A percentile compares a stretch with the other conserved stretches of the same genome.
Evolutionary conservation across 2,329 filamentous ascomycete genomes (phyloP).

Genomic region (Xylariaceae sp.): DNA sequence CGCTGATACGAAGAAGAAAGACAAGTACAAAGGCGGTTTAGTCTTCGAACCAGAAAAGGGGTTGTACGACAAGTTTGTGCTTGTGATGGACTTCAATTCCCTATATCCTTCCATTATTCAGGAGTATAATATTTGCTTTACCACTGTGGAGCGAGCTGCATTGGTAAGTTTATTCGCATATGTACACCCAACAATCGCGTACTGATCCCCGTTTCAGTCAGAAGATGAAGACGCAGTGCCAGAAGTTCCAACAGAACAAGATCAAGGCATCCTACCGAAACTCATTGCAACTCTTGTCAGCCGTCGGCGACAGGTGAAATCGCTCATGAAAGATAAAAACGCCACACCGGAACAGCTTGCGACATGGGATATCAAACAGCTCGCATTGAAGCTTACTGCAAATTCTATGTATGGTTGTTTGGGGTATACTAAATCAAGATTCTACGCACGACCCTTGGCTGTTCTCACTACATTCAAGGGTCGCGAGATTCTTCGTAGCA

Average conservation of each 20-base stretch:
- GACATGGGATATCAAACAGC: slow-evolving; percentile 97
- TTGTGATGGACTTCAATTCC: slow-evolving; percentile 99
- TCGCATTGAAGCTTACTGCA: slow-evolving; percentile 94
- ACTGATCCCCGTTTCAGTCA: slow-evolving; percentile 53
- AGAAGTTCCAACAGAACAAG: slow-evolving; percentile 78
- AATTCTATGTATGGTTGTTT: slow-evolving; percentile 99
- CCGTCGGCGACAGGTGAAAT: slow-evolving; percentile 90
- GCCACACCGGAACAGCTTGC: slow-evolving; percentile 86
- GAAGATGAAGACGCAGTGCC: slow-evolving; percentile 89
- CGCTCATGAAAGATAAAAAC: slow-evolving; percentile 91
- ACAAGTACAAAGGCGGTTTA: slow-evolving; percentile 98
- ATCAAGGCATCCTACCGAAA: slow-evolving; percentile 83
- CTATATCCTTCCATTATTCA: slow-evolving; percentile 98
- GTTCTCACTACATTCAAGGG: slow-evolving; percentile 97
- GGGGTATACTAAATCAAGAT: slow-evolving; percentile 94
- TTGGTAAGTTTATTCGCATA: slow-evolving; percentile 59
- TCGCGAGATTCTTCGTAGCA: slow-evolving; percentile 94
- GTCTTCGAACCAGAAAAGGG: slow-evolving; percentile 98
- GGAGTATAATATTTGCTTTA: slow-evolving; percentile 99
- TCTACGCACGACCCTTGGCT: slow-evolving; percentile 93
- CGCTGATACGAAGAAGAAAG: slow-evolving; percentile 89
- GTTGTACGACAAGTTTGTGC: slow-evolving; percentile 95
- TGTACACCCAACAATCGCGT: background rate
- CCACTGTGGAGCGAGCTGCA: slow-evolving; percentile 82
- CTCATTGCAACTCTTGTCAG: slow-evolving; percentile 92